Evolutionary conservation across 176 grass and related monocot species (phyloP).

Genomic region (Elaeis guineensis): DNA sequence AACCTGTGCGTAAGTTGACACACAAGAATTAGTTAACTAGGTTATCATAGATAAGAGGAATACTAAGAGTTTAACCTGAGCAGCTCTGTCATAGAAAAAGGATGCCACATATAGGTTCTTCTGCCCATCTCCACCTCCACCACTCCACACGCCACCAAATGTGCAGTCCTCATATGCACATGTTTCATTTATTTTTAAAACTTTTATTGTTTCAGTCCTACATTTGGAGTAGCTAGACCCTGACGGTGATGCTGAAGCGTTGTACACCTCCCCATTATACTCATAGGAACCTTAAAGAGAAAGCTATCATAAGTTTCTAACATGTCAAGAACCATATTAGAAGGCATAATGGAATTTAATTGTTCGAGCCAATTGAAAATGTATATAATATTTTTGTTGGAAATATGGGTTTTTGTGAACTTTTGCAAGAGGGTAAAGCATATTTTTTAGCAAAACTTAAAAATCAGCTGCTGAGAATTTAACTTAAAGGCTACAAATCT

Average conservation of each 20-base stretch:
- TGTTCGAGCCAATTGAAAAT: no score
- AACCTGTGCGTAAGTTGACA: neutral
- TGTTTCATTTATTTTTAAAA: neutral
- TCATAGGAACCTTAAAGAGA: conserved; percentile 13
- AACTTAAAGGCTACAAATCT: no score
- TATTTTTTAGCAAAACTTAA: no score
- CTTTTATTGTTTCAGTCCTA: conserved; percentile 5
- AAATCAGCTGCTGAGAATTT: no score
- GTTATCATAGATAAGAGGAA: neutral
- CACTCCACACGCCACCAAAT: conserved; percentile 24
- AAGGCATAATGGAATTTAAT: no score
- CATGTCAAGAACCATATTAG: no score
- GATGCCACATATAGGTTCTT: neutral
- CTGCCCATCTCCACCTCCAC: conserved; percentile 26
- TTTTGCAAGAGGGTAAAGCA: no score
- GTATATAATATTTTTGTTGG: no score
- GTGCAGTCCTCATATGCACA: conserved; percentile 21
- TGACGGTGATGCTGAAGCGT: conserved; percentile 8
- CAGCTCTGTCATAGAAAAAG: conserved; percentile 10
- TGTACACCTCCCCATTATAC: conserved; percentile 5
- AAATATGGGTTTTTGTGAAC: no score
- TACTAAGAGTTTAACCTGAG: neutral
- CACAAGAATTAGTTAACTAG: no score
- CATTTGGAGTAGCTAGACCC: conserved; percentile 22
- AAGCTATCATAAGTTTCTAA: no score